phyloP scores from a whole-genome alignment of 192 early-diverging fungal species.

The Phlyctochytrium bullatum region DNA sequence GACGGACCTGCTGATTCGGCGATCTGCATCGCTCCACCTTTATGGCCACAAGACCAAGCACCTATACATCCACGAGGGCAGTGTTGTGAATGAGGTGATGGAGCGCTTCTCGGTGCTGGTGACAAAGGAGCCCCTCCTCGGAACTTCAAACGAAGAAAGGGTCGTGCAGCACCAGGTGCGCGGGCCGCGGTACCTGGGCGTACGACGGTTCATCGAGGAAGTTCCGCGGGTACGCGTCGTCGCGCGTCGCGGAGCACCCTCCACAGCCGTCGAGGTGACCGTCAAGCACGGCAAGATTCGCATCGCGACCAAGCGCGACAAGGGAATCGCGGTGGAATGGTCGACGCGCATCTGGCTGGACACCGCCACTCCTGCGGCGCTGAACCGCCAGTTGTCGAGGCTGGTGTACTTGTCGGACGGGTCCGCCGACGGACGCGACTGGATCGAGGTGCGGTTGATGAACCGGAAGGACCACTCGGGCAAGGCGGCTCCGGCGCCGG shows the following conservation, averaged over 20 bases:
- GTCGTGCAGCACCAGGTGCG: conserved; percentile 7
- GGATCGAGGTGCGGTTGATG: not conserved
- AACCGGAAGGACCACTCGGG: not conserved
- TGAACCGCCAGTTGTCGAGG: conserved; percentile 9
- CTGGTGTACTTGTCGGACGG: conserved; percentile 12
- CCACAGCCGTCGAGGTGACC: not conserved
- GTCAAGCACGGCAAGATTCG: conserved; percentile 11
- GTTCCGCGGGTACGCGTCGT: conserved; percentile 13
- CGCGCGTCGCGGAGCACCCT: not conserved
- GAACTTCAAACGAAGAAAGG: too few relatives aligned
- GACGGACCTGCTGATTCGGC: conserved; percentile 3
- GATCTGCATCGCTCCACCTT: conserved; percentile 21
- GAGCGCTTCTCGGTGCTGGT: not conserved
- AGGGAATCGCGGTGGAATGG: not conserved
- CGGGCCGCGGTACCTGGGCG: conserved; percentile 13
- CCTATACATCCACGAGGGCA: conserved; percentile 6
- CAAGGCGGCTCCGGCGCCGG: not conserved
- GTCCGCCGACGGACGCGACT: not conserved
- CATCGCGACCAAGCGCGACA: not conserved
- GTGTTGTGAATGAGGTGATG: conserved; percentile 9
- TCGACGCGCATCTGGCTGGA: not conserved
- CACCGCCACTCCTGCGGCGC: conserved; percentile 1
- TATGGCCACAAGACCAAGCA: conserved; percentile 36
- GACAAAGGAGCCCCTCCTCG: not conserved
- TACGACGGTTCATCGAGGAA: conserved; percentile 9